Evolutionary conservation across 352 stramenopile genomes (phyloP), one percentile per base, ranked within the genome.

Genomic region (Phytopythium aichiense): DNA sequence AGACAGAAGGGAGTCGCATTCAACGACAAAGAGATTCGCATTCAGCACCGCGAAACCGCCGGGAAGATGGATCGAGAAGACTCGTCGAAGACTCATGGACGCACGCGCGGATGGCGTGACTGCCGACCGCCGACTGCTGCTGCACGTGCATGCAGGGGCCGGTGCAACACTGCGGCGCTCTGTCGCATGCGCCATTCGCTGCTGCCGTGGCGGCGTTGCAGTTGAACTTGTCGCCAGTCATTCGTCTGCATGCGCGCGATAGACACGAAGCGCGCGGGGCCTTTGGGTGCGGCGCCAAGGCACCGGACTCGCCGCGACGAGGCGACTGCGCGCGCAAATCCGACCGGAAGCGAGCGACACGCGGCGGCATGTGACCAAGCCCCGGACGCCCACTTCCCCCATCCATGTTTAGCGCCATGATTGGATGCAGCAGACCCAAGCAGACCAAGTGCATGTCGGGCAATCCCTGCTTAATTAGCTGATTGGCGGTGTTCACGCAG

Each of bases 161-260:
- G 7, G 18, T 46, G 16, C 40, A 22, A 46, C 40, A 18, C 15
- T 46, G 15, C 40, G 15, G 15, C 18, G 40, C 40, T 46, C 40
- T 46, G 40, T 46, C 40, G 8, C 40, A 46, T 46, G 40, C 28
- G 28, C 25, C 25, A 38, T 12, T 7, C 40, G n/a, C n/a, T n/a
- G n/a, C n/a, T n/a, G n/a, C n/a, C n/a, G 40, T 7, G 37, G 37
- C 37, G 13, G 12, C 40, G 22, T 51, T 51, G 45, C 45, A 31
- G 45, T 51, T 51, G 45, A 51, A 51, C 22, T 25, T 49, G 18
- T 7, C 43, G n/a, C 16, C 35, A 40, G 35, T 16, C 45, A 51
- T 51, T 51, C 45, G 45, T 51, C 22, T 51, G 45, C 45, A 20
- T 20, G 43, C 45, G 45, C 45, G 45, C 45, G 45, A 51, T 51